These are phyloP conservation scores for Phytophthora europaea DNA, from an alignment of 352 stramenopile species.

Conservation along the genomic window DNA sequence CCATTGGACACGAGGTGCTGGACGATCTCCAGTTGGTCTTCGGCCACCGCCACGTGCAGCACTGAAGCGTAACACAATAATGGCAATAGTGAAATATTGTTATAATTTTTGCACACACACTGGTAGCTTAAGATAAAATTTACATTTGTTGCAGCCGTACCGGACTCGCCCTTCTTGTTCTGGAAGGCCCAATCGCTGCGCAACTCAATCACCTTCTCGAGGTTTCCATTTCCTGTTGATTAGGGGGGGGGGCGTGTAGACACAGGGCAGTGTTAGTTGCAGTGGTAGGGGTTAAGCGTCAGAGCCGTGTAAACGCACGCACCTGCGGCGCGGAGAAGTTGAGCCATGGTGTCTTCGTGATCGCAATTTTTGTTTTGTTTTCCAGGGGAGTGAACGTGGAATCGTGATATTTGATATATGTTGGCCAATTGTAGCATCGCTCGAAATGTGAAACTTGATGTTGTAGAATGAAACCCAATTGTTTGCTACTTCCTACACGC, in stretches of 20 bases:
- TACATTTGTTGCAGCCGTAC: slow-evolving; percentile 32
- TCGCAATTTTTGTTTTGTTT: neutral
- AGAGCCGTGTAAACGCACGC: neutral
- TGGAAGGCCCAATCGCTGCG: slow-evolving; percentile 75
- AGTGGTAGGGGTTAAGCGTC: neutral
- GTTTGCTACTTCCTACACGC: neutral
- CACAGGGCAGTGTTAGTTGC: neutral
- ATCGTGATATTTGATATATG: slow-evolving; percentile 2
- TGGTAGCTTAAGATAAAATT: neutral
- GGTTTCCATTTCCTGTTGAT: slow-evolving; percentile 66
- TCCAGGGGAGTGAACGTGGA: neutral
- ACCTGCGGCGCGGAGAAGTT: slow-evolving; percentile 61
- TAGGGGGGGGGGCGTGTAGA: neutral
- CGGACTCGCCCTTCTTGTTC: slow-evolving; percentile 88
- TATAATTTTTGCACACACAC: neutral
- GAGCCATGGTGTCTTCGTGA: slow-evolving; percentile 42
- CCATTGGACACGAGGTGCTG: slow-evolving; percentile 76
- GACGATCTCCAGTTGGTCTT: slow-evolving; percentile 80
- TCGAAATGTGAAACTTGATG: slow-evolving; percentile 19
- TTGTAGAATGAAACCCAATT: slow-evolving; percentile 12
- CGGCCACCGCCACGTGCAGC: slow-evolving; percentile 76
- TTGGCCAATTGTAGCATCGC: slow-evolving; percentile 10
- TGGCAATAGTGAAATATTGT: neutral
- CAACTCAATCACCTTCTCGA: slow-evolving; percentile 79
- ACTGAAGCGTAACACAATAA: slow-evolving; percentile 38